Evolutionary conservation across 2,329 filamentous ascomycete species (phyloP).

Genomic region (Aspergillus proliferans): DNA sequence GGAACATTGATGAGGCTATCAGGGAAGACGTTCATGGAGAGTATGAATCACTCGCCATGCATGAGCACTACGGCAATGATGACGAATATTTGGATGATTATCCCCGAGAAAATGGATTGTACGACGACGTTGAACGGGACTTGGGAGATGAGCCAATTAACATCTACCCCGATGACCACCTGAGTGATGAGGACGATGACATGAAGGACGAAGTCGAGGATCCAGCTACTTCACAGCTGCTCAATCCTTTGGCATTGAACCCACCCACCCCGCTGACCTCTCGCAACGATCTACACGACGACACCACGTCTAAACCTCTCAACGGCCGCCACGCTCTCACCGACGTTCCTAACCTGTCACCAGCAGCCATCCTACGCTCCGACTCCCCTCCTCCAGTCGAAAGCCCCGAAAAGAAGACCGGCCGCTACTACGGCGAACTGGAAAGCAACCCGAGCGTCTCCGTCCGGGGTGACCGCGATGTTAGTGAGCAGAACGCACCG

Average conservation of each 20-base stretch:
- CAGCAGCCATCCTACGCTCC: constrained; percentile 13
- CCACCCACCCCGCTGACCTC: constrained; percentile 38
- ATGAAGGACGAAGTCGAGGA: constrained; percentile 17
- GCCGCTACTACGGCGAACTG: constrained; percentile 36
- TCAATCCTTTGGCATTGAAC: constrained; percentile 43
- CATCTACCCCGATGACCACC: constrained; percentile 25
- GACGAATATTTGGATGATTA: constrained; percentile 17
- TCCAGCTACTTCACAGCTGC: constrained; percentile 10
- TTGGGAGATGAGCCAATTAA: constrained; percentile 32
- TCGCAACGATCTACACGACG: constrained; percentile 15
- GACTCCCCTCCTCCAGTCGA: constrained; percentile 20
- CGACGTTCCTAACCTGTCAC: constrained; percentile 30
- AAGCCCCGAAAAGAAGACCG: constrained; percentile 23
- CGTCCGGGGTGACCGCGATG: constrained; percentile 12
- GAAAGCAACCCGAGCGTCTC: constrained; percentile 17
- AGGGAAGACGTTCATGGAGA: constrained; percentile 30
- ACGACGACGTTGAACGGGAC: constrained; percentile 25
- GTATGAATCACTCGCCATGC: constrained; percentile 30
- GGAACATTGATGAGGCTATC: constrained; percentile 23
- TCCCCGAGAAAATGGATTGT: constrained; percentile 13
- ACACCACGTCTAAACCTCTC: constrained; percentile 12
- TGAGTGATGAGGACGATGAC: constrained; percentile 9
- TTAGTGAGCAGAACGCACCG: constrained; percentile 15
- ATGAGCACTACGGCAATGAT: constrained; percentile 30
- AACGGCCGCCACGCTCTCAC: constrained; percentile 26